Evolutionary conservation across 2,329 filamentous ascomycete genomes (phyloP).

Genomic region (Esteya vermicola): DNA sequence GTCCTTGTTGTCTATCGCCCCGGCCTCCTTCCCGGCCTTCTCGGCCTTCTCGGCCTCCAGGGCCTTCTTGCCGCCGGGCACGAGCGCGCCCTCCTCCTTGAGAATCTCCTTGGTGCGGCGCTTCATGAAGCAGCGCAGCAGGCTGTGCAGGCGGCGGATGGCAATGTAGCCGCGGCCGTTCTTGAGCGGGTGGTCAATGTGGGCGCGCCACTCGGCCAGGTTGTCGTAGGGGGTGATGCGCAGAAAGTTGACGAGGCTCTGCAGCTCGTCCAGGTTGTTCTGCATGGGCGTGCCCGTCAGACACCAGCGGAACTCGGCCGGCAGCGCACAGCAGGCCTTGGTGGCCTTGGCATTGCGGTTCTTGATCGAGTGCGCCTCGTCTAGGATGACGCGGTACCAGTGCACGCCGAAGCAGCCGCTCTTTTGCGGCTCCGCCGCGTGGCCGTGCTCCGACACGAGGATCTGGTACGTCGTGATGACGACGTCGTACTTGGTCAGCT

Average conservation of each 20-base stretch:
- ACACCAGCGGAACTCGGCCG: constrained; percentile 87
- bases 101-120: constrained; percentile 96
- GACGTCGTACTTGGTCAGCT: constrained; percentile 77
- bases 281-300: constrained; percentile 95
- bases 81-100: constrained; percentile 70
- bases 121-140: constrained; percentile 93
- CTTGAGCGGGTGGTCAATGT: constrained; percentile 83
- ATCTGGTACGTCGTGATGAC: constrained; percentile 97
- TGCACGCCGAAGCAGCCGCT: constrained; percentile 79
- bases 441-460: constrained; percentile 75
- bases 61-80: constrained; percentile 53
- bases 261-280: constrained; percentile 92
- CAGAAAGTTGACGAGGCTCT: constrained; percentile 84
- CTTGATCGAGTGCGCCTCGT: constrained; percentile 97
- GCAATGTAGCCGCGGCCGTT: constrained; percentile 79
- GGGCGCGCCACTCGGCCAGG: constrained; percentile 73
- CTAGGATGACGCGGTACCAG: constrained; percentile 91
- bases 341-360: constrained; percentile 94
- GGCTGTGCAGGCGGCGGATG: constrained; percentile 70
- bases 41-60: constrained; percentile 16
- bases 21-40: constrained; percentile 23
- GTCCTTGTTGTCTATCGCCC: constrained; percentile 23
- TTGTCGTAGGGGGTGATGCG: constrained; percentile 86
- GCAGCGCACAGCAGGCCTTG: constrained; percentile 75
- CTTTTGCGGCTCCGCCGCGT: constrained; percentile 52